These are phyloP conservation scores for Metschnikowia borealis DNA, from an alignment of 805 yeast species.

Conservation along the genomic window DNA sequence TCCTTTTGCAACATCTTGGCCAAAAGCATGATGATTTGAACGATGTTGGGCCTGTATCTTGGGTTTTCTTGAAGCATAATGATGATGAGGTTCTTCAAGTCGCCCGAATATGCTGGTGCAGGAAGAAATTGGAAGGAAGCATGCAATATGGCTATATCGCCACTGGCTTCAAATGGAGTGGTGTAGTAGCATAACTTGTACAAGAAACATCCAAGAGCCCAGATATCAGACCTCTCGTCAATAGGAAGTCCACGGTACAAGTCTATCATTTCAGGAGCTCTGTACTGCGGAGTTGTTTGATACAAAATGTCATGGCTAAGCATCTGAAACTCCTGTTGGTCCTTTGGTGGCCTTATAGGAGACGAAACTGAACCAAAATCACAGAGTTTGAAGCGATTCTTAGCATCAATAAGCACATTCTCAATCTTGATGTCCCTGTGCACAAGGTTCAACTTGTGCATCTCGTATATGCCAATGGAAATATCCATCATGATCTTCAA, in stretches of 20 bases:
- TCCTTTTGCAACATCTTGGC: constrained; percentile 44
- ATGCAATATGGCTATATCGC: constrained; percentile 80
- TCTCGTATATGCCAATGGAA: constrained; percentile 70
- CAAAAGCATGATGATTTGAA: constrained; percentile 70
- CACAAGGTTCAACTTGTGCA: constrained; percentile 77
- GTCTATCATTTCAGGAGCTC: constrained; percentile 96
- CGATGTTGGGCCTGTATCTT: constrained; percentile 75
- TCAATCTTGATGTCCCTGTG: constrained; percentile 95
- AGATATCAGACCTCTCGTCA: constrained; percentile 88
- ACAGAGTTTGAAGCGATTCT: constrained; percentile 72
- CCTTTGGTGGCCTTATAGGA: constrained; percentile 67
- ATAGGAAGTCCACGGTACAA: constrained; percentile 77
- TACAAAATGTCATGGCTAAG: constrained; percentile 79
- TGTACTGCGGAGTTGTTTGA: constrained; percentile 93
- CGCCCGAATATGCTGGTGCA: constrained; percentile 63
- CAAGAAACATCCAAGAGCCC: constrained; percentile 94
- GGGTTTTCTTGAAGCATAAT: constrained; percentile 85
- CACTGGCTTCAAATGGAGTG: constrained; percentile 91
- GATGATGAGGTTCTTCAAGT: constrained; percentile 68
- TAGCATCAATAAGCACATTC: constrained; percentile 76
- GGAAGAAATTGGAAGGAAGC: constrained; percentile 77
- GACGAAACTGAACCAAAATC: constrained; percentile 91
- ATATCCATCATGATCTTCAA: constrained; percentile 81
- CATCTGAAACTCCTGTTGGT: constrained; percentile 66
- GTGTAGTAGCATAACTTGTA: constrained; percentile 89